phyloP scores from a whole-genome alignment of 1,284 basidiomycete species.

The Malassezia psittaci region DNA sequence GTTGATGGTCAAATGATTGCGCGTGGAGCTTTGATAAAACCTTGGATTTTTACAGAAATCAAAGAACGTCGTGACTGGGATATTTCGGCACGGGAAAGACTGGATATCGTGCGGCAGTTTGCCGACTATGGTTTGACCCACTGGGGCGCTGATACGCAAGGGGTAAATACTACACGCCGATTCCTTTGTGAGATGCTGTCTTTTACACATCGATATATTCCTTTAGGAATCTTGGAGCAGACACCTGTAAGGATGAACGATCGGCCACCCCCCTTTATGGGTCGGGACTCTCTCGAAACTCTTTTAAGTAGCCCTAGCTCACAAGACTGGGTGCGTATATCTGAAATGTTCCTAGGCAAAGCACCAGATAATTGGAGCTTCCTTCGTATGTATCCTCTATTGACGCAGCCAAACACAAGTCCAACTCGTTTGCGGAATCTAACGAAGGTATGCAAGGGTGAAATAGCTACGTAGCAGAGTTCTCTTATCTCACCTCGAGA shows the following conservation, averaged over 20 bases:
- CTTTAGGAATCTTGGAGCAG: conserved; percentile 79
- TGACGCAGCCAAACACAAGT: conserved; percentile 24
- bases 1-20: conserved; percentile 94
- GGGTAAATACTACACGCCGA: conserved; percentile 80
- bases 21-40: conserved; percentile 84
- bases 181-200: conserved; percentile 90
- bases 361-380: conserved; percentile 57
- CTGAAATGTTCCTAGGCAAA: conserved; percentile 81
- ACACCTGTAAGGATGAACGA: conserved; percentile 78
- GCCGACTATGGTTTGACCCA: conserved; percentile 36
- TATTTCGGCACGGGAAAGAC: conserved; percentile 76
- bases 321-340: conserved; percentile 87
- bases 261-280: conserved; percentile 71
- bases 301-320: conserved; percentile 69
- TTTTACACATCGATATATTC: conserved; percentile 89
- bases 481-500: not conserved
- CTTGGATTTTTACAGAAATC: conserved; percentile 72
- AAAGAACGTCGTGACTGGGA: conserved; percentile 75
- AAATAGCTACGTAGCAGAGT: no score
- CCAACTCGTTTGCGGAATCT: conserved; percentile 19
- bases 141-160: conserved; percentile 50
- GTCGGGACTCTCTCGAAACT: conserved; percentile 71
- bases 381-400: conserved; percentile 47
- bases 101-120: conserved; percentile 62
- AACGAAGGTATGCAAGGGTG: conserved; percentile 12